A percentile compares a stretch with the other conserved stretches of the same genome.
These are phyloP conservation scores for Fusarium incarnatum DNA, from an alignment of 2,329 filamentous ascomycete genomes.

Conservation along the genomic window DNA sequence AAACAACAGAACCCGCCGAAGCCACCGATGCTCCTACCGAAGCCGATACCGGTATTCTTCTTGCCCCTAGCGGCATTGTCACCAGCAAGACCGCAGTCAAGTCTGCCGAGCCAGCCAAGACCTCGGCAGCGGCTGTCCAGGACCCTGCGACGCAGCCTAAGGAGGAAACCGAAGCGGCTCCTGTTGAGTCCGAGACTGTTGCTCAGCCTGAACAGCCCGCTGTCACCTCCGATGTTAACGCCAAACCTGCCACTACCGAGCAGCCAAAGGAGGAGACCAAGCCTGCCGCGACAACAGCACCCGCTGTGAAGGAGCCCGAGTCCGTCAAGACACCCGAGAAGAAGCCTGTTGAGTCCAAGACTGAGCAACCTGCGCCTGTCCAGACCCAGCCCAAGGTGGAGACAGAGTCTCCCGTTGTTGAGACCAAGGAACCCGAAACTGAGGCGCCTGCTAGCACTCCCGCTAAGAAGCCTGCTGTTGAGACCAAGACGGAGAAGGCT, in stretches of 20 bases:
- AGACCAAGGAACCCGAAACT: constrained; percentile 13
- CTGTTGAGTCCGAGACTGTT: constrained; percentile 6
- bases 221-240: constrained; percentile 8
- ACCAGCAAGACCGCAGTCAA: constrained; percentile 32
- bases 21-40: constrained; percentile 21
- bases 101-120: constrained; percentile 16
- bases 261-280: constrained; percentile 29
- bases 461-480: constrained; percentile 2
- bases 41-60: constrained; percentile 43
- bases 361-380: constrained; percentile 10
- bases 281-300: constrained; percentile 18
- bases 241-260: constrained; percentile 20
- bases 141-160: constrained; percentile 15
- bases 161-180: constrained; percentile 10
- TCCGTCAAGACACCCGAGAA: constrained; percentile 15
- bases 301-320: constrained; percentile 14
- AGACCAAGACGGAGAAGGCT: constrained; percentile 15
- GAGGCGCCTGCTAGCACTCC: constrained; percentile 8
- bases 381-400: constrained; percentile 8
- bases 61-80: constrained; percentile 44
- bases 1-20: constrained; percentile 16
- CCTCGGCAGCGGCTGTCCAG: constrained; percentile 11
- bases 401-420: not conserved
- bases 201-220: not conserved
- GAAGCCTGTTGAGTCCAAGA: constrained; percentile 29